A percentile compares a stretch with the other conserved stretches of the same genome.
These are phyloP conservation scores for Maudiozyma serrabonitensis DNA, from an alignment of 805 yeast species.

Conservation along the genomic window DNA sequence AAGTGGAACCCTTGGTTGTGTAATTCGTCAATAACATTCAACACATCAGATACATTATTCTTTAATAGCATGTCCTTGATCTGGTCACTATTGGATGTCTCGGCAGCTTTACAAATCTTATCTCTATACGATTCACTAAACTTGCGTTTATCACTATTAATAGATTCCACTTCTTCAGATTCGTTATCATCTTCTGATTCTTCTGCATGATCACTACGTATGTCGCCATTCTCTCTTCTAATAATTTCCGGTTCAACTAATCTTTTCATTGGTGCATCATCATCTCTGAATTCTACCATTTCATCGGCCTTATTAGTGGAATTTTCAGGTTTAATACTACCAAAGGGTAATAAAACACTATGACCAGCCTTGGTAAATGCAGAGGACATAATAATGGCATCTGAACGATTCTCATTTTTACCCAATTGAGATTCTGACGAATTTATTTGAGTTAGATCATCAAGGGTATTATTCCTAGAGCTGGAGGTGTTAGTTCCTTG, in stretches of 20 bases:
- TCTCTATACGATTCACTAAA: conserved; percentile 6
- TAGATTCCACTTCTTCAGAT: background rate
- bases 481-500: background rate
- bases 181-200: background rate
- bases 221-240: background rate
- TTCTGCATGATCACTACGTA: background rate
- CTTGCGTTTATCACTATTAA: background rate
- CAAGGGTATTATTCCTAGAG: background rate
- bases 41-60: conserved; percentile 32
- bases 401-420: background rate
- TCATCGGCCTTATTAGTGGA: conserved; percentile 26
- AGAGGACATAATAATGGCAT: conserved; percentile 13
- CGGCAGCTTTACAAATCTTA: conserved; percentile 22
- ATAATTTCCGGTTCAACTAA: conserved; percentile 4
- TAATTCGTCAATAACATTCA: conserved; percentile 31
- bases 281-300: conserved; percentile 20
- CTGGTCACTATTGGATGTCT: conserved; percentile 29
- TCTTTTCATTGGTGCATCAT: background rate
- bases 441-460: background rate
- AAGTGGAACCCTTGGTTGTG: conserved; percentile 34
- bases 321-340: conserved; percentile 23
- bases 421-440: conserved; percentile 2
- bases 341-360: conserved; percentile 30
- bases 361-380: conserved; percentile 24
- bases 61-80: conserved; percentile 30